Conservation (phyloP, 2,329 filamentous ascomycete species). For the Thielaviopsis punctulata region DNA sequence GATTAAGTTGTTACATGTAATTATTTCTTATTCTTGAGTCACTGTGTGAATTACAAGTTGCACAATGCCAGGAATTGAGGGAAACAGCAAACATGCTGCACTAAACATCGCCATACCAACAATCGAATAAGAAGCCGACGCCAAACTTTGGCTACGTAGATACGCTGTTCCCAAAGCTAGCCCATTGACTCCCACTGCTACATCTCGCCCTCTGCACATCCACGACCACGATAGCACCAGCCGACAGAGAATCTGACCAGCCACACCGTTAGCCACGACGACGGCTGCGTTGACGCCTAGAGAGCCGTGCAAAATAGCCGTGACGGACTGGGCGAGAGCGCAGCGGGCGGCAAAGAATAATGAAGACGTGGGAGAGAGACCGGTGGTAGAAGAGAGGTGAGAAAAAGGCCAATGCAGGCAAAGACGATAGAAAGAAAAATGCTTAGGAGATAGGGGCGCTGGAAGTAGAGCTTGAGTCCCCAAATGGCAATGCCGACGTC, state of each 20-base stretch:
- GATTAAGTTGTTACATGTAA: slow-evolving; percentile 3
- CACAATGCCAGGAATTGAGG: too few relatives aligned
- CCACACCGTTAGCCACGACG: slow-evolving; percentile 34
- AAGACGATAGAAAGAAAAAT: too few relatives aligned
- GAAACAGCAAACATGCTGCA: slow-evolving; percentile 20
- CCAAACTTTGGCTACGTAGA: slow-evolving; percentile 35
- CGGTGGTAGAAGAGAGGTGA: slow-evolving; percentile 23
- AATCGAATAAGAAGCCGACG: slow-evolving; percentile 37
- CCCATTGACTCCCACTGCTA: slow-evolving; percentile 39
- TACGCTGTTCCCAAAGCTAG: slow-evolving; percentile 43
- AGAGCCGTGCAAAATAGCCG: slow-evolving; percentile 28
- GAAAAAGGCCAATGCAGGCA: too few relatives aligned
- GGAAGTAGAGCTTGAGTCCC: slow-evolving; percentile 37
- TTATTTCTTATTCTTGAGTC: too few relatives aligned
- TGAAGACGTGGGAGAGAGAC: slow-evolving; percentile 22
- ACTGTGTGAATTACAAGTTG: too few relatives aligned
- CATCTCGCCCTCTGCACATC: slow-evolving; percentile 19
- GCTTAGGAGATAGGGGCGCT: slow-evolving; percentile 29
- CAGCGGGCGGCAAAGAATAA: slow-evolving; percentile 33
- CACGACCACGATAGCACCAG: slow-evolving; percentile 18
- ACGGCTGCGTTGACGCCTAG: slow-evolving; percentile 30
- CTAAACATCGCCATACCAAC: slow-evolving; percentile 41
- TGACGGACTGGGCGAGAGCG: slow-evolving; percentile 30
- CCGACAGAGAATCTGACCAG: slow-evolving; percentile 25
- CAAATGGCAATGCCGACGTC: slow-evolving; percentile 34